Conservation (phyloP, 495 filamentous ascomycete species). For the Aspergillus panamensis region DNA sequence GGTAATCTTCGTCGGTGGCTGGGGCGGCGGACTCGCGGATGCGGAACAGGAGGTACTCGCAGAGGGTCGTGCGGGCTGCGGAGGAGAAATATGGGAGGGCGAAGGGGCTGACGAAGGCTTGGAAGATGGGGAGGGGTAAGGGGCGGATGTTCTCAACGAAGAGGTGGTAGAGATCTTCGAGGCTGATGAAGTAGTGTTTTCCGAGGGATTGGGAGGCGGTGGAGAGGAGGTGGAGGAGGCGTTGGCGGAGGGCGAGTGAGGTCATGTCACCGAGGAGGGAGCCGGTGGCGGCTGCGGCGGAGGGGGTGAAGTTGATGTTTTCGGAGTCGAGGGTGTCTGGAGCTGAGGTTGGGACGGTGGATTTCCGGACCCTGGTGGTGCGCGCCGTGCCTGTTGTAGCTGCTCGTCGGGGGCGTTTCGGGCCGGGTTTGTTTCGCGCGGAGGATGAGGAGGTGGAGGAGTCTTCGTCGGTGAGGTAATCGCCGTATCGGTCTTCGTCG, state of each 20-base stretch:
- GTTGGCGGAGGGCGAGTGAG: constrained; percentile 60
- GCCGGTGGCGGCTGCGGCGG: neutral
- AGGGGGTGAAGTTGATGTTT: neutral
- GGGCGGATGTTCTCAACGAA: constrained; percentile 62
- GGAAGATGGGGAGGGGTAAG: constrained; percentile 68
- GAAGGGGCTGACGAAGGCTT: constrained; percentile 59
- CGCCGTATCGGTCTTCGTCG: constrained; percentile 54
- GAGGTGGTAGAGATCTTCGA: constrained; percentile 61
- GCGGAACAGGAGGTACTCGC: constrained; percentile 59
- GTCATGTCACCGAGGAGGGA: constrained; percentile 48
- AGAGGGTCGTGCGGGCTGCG: constrained; percentile 56
- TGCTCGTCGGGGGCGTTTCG: constrained; percentile 23
- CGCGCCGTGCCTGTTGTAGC: neutral
- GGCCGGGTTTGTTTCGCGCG: constrained; percentile 9
- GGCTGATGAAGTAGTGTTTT: constrained; percentile 39
- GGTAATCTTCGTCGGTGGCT: constrained; percentile 37
- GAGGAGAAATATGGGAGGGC: constrained; percentile 45
- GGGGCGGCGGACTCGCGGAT: constrained; percentile 60
- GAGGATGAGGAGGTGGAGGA: constrained; percentile 9
- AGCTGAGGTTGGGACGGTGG: constrained; percentile 6
- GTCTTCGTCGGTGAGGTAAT: constrained; percentile 51
- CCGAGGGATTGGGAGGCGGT: constrained; percentile 44
- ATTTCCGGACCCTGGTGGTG: neutral
- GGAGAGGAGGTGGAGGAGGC: constrained; percentile 55
- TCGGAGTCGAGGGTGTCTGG: neutral